Percentiles rank a stretch among this genome's conserved stretches.
phyloP scores from a whole-genome alignment of 139 green algal genomes.

The Chlamydomonas sp. region DNA sequence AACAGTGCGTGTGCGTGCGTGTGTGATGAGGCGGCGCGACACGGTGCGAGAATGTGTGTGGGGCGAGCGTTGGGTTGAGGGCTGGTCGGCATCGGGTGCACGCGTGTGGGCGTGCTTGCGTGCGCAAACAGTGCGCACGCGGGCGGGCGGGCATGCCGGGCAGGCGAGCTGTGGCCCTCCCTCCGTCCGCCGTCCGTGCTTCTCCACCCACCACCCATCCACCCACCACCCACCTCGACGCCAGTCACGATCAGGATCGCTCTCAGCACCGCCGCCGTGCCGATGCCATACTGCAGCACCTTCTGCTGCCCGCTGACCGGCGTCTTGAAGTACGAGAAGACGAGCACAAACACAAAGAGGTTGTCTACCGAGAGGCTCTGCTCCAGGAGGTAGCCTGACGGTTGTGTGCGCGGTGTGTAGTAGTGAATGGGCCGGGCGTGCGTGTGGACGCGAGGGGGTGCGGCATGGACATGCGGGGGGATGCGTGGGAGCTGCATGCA shows the following conservation, averaged over 20 bases:
- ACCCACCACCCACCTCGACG: constrained; percentile 11
- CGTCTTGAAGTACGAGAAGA: constrained; percentile 91
- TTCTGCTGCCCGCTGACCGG: constrained; percentile 62
- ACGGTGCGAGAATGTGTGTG: no score
- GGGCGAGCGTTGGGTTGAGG: no score
- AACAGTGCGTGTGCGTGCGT: no score
- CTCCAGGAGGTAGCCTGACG: constrained; percentile 94
- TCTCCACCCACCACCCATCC: no score
- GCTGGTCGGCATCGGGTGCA: no score
- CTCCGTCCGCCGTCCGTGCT: no score
- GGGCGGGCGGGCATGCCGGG: no score
- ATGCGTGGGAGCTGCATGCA: not conserved
- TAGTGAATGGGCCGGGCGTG: constrained; percentile 15
- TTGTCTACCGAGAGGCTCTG: constrained; percentile 95
- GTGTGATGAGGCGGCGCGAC: no score
- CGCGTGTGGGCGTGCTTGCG: no score
- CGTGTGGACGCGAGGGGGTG: not conserved
- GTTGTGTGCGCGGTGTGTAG: constrained; percentile 24
- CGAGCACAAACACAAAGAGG: constrained; percentile 96
- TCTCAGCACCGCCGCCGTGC: constrained; percentile 79
- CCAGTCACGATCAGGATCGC: constrained; percentile 73
- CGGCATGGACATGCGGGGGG: not conserved
- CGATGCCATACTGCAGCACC: constrained; percentile 86
- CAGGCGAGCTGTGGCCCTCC: no score
- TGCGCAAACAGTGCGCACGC: no score